A percentile compares a stretch with the other conserved stretches of the same genome.
Evolutionary conservation across 2,329 filamentous ascomycete genomes (phyloP).

Genomic region (Fusarium euwallaceae): DNA sequence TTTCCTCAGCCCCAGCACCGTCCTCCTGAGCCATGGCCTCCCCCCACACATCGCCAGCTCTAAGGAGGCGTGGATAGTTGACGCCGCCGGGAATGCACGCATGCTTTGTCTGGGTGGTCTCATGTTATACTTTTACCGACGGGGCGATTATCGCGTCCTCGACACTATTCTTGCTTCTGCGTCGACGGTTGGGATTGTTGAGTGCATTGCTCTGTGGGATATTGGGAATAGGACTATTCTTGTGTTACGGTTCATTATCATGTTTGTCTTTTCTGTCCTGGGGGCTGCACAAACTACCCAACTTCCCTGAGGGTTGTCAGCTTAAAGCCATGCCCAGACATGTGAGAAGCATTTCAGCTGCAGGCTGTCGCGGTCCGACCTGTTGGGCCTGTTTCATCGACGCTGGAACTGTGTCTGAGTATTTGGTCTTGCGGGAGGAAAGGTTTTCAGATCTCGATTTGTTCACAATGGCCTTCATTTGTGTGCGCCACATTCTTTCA

Average conservation of each 20-base stretch:
- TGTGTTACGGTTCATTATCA: background rate
- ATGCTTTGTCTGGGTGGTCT: background rate
- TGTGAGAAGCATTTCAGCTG: background rate
- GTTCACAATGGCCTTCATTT: background rate
- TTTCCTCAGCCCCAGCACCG: background rate
- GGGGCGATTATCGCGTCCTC: background rate
- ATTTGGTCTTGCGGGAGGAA: background rate
- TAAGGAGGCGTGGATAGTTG: background rate
- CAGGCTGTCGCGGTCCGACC: background rate
- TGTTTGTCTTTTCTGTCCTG: background rate
- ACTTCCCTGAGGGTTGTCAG: background rate
- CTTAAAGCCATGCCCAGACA: background rate
- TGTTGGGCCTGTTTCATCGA: background rate
- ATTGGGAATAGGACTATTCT: background rate
- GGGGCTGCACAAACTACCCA: background rate
- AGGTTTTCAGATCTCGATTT: background rate
- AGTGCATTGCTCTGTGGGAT: background rate
- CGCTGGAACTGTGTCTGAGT: background rate
- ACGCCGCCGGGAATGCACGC: background rate
- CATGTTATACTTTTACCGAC: background rate
- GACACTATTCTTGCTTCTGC: background rate
- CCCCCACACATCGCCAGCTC: background rate
- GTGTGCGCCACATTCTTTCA: constrained; percentile 22
- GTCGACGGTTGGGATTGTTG: background rate
- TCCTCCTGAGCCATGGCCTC: background rate